Percentiles rank a stretch among this genome's conserved stretches.
Conservation (phyloP, 2,329 filamentous ascomycete genomes). For the Pyrenophora graminea region DNA sequence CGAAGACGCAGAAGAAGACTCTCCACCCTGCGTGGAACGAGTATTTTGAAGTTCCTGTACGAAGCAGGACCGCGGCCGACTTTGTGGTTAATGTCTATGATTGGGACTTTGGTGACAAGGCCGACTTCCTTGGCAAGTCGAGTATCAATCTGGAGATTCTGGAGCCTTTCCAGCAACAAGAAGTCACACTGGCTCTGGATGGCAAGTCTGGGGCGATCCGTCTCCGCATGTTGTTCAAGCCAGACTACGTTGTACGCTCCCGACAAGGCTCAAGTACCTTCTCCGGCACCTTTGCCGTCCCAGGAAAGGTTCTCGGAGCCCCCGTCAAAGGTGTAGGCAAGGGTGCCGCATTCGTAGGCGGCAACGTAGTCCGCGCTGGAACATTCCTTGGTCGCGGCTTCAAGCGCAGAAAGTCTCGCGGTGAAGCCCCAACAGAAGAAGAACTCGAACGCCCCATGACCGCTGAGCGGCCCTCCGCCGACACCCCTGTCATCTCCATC, state of each 20-base stretch:
- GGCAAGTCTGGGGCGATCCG: conserved; percentile 86
- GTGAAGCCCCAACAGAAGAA: conserved; percentile 46
- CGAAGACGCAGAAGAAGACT: conserved; percentile 95
- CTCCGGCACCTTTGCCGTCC: conserved; percentile 82
- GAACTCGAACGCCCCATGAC: conserved; percentile 51
- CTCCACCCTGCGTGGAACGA: conserved; percentile 95
- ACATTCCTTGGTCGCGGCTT: conserved; percentile 88
- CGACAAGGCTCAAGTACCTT: conserved; percentile 93
- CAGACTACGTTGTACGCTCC: conserved; percentile 84
- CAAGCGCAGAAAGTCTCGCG: conserved; percentile 68
- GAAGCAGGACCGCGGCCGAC: conserved; percentile 81
- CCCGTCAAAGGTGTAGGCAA: conserved; percentile 91
- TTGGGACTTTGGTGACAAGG: conserved; percentile 95
- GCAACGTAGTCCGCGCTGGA: conserved; percentile 84
- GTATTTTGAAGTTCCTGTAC: conserved; percentile 82
- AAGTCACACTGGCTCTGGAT: conserved; percentile 75
- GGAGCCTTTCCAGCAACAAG: conserved; percentile 82
- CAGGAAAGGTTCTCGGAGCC: conserved; percentile 88
- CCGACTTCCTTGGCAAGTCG: conserved; percentile 82
- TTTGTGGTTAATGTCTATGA: conserved; percentile 87
- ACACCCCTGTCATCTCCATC: conserved; percentile 39
- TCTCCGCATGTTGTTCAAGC: conserved; percentile 86
- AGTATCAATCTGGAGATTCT: conserved; percentile 76
- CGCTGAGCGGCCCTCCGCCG: conserved; percentile 39
- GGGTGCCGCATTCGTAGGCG: conserved; percentile 71